Base-by-base conservation (phyloP, 768 basidiomycete genomes). In the Mycena floridula region DNA sequence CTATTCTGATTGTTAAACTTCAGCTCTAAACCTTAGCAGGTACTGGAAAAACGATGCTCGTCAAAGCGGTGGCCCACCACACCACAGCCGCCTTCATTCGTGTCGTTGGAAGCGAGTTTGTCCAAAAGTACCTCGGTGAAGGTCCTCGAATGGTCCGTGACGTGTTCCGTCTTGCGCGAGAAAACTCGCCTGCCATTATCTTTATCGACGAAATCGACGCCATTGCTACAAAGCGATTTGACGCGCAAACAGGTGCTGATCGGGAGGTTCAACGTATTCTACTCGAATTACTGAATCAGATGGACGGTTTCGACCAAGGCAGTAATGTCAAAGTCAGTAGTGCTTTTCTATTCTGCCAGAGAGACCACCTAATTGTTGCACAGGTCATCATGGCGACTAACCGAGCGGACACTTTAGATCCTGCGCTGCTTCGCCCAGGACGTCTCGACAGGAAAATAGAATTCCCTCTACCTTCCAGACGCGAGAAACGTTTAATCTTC, bases 331-430 rank as follows among this genome's bases (percentile, higher is more conserved):
- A 99, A 82, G 94, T 89, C 58, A 36, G 68, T 46, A 5, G 13
- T 47, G 4, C 15, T n/a, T 21, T 30, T 25, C 5, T 25, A 5
- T 40, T 18, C 25, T 8, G 26, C 44, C n/a, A n/a, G 25, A 37
- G 35, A 25, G 37, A 16, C 44, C 35, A 35, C 48, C 38, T 43
- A 23, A 37, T 40, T 24, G 18, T 44, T 46, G 16, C 40, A 22
- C 48, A 96, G 93, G 96, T 99, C 32, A 99, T 99, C 62, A 98
- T 98, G 96, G 96, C 96, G 22, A 99, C 96, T 35, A 99, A 99
- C 68, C 88, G 96, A 55, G 89, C 90, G 37, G 96, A 99, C 64
- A 99, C 96, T 5, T 76, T 99, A 24, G 96, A 99, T 64, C 96
- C 96, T 47, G 96, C 96, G 4, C 71, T 99, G 32, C 84, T 99